phyloP scores from a whole-genome alignment of 2,329 filamentous ascomycete species.

The Ophiostoma pallidulum region DNA sequence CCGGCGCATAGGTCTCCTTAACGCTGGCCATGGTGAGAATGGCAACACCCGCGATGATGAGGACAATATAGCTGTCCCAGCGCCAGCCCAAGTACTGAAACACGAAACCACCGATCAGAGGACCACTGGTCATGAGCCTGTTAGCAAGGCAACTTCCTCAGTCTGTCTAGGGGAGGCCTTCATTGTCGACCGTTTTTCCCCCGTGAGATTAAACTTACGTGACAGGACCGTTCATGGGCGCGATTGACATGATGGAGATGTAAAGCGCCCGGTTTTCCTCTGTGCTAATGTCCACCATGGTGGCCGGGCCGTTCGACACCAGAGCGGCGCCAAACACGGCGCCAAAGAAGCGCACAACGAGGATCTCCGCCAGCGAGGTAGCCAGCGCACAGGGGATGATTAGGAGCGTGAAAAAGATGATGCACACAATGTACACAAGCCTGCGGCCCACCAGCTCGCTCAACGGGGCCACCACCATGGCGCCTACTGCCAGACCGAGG shows the following conservation, averaged over 20 bases:
- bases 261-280: slow-evolving; percentile 74
- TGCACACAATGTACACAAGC: slow-evolving; percentile 55
- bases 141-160: not conserved
- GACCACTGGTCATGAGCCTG: slow-evolving; percentile 35
- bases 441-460: slow-evolving; percentile 57
- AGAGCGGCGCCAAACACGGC: slow-evolving; percentile 50
- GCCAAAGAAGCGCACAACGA: slow-evolving; percentile 51
- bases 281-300: slow-evolving; percentile 71
- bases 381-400: slow-evolving; percentile 62
- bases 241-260: slow-evolving; percentile 75
- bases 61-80: slow-evolving; percentile 74
- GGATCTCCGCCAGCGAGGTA: slow-evolving; percentile 51
- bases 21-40: slow-evolving; percentile 50
- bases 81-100: slow-evolving; percentile 46
- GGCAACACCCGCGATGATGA: slow-evolving; percentile 60
- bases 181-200: no score
- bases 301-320: slow-evolving; percentile 75
- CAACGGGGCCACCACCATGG: slow-evolving; percentile 62
- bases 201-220: no score
- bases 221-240: slow-evolving; percentile 67
- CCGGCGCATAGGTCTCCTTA: slow-evolving; percentile 69
- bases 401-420: slow-evolving; percentile 54
- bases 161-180: no score
- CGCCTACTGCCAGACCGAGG: slow-evolving; percentile 58
- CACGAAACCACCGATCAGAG: slow-evolving; percentile 54